Conservation (phyloP, 1,284 basidiomycete species). For the Takashimella koratensis region DNA sequence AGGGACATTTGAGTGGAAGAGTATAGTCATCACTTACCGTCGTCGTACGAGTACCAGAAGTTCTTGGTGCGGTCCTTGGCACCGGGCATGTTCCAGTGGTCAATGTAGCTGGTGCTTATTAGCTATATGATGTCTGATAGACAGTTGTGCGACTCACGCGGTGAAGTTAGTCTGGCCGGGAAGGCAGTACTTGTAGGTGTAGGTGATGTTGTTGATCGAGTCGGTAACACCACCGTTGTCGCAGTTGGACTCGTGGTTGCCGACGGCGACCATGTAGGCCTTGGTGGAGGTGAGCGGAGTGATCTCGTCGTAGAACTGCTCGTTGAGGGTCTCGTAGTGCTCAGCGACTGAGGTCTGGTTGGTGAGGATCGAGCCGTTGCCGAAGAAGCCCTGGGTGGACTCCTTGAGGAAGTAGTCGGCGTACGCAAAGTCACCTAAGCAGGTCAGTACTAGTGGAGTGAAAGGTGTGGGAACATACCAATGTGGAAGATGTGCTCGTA, state of each 20-base stretch:
- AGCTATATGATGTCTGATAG: neutral
- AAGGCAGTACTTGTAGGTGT: conserved; percentile 25
- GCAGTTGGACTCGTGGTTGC: conserved; percentile 34
- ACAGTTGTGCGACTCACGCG: too few species aligned
- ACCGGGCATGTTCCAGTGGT: conserved; percentile 39
- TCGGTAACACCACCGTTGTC: conserved; percentile 21
- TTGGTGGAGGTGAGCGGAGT: conserved; percentile 21
- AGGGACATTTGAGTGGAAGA: conserved; percentile 12
- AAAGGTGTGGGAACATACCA: conserved; percentile 25
- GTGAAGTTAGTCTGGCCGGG: conserved; percentile 31
- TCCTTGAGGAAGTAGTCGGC: conserved; percentile 35
- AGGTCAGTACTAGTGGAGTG: too few species aligned
- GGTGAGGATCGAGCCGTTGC: conserved; percentile 15
- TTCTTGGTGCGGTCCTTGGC: conserved; percentile 18
- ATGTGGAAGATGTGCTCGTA: conserved; percentile 27
- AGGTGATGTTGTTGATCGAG: conserved; percentile 26
- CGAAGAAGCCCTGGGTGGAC: conserved; percentile 23
- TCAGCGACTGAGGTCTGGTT: conserved; percentile 15
- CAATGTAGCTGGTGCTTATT: conserved; percentile 11
- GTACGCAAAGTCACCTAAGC: conserved; percentile 7
- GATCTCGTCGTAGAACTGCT: conserved; percentile 40
- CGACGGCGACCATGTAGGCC: conserved; percentile 33
- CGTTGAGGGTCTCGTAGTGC: conserved; percentile 32
- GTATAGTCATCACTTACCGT: too few species aligned
- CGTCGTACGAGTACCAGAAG: conserved; percentile 40